Percentiles rank a stretch among this genome's conserved stretches.
Evolutionary conservation across 306 rosid species (phyloP).

Genomic region (Styphnolobium japonicum): DNA sequence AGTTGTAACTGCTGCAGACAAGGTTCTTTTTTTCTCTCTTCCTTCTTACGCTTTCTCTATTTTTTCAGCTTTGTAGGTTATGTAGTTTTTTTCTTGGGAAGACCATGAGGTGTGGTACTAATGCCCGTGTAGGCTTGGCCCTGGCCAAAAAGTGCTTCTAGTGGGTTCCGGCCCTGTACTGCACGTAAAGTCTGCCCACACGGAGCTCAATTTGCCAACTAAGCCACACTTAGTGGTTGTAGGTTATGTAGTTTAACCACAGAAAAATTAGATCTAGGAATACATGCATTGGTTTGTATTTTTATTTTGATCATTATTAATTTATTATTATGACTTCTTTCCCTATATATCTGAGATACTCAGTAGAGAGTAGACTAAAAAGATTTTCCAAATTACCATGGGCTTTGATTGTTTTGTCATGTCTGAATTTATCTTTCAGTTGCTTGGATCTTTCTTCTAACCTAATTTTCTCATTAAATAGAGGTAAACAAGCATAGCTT

Average conservation of each 20-base stretch:
- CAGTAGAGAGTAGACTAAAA: background rate
- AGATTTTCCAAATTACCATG: background rate
- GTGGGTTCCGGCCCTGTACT: too few relatives aligned
- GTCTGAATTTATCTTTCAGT: background rate
- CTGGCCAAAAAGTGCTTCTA: too few relatives aligned
- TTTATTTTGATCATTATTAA: background rate
- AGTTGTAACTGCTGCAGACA: conserved; percentile 85
- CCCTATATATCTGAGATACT: background rate
- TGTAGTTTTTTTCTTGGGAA: background rate
- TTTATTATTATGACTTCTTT: background rate
- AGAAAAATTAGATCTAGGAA: background rate
- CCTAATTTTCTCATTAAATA: background rate
- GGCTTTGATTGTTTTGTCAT: background rate
- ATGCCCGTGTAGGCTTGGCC: too few relatives aligned
- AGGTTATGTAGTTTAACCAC: too few relatives aligned
- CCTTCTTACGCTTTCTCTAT: background rate
- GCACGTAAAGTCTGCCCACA: too few relatives aligned
- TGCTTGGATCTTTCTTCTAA: background rate
- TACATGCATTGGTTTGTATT: background rate
- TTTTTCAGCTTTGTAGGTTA: background rate
- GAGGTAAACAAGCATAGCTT: background rate
- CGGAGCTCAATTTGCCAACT: too few relatives aligned
- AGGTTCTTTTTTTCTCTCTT: conserved; percentile 46
- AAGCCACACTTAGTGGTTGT: too few relatives aligned
- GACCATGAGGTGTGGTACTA: too few relatives aligned